Percentiles rank a stretch among this genome's conserved stretches.
Conservation (phyloP, 108 stramenopile species). For the Cyclotella atomus region DNA sequence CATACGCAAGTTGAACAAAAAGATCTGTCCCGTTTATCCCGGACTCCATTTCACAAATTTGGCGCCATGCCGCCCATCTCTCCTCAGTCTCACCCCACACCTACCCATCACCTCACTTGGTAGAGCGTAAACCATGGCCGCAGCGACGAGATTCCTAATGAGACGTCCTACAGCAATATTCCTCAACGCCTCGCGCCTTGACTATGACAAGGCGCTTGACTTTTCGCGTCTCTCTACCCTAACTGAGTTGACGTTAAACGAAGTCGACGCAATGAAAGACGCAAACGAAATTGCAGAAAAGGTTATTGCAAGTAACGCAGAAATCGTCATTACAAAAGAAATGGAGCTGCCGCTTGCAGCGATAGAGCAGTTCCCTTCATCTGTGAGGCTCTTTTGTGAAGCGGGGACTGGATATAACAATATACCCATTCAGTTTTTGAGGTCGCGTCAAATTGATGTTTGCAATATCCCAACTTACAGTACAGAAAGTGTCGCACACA, state of each 20-base stretch:
- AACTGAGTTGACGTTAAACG: conserved; percentile 56
- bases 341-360: conserved; percentile 63
- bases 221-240: conserved; percentile 55
- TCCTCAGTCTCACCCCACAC: no score
- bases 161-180: conserved; percentile 65
- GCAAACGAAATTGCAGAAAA: conserved; percentile 65
- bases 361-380: conserved; percentile 59
- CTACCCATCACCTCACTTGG: no score
- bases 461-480: conserved; percentile 85
- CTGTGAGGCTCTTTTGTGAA: conserved; percentile 82
- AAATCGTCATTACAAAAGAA: conserved; percentile 89
- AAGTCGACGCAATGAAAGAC: conserved; percentile 63
- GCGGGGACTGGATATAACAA: conserved; percentile 94
- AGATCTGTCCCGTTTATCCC: no score
- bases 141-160: conserved; percentile 24
- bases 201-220: conserved; percentile 76
- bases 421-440: conserved; percentile 61
- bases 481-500: conserved; percentile 88
- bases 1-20: conserved; percentile 14
- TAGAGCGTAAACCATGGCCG: no score
- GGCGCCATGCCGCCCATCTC: no score
- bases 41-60: no score
- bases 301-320: conserved; percentile 61
- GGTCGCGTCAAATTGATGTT: conserved; percentile 56
- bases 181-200: conserved; percentile 72